phyloP scores from a whole-genome alignment of 345 rosid species.

The Sisymbrium altissimum region DNA sequence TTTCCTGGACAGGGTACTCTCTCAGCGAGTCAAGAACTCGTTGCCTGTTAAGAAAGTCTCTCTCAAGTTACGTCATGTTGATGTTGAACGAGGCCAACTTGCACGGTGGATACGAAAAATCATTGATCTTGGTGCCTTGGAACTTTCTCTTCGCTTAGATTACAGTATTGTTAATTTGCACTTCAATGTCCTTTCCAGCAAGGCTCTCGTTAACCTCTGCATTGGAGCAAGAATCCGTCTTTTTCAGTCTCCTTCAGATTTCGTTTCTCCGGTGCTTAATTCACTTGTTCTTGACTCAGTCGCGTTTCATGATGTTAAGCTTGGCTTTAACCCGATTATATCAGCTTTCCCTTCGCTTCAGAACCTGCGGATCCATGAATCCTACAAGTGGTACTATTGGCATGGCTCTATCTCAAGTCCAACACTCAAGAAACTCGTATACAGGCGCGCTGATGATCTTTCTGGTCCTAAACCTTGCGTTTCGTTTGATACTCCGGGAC shows the following conservation, averaged over 20 bases:
- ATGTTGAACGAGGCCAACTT: neutral
- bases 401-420: conserved; percentile 7
- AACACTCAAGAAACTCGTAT: neutral
- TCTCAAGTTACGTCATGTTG: neutral
- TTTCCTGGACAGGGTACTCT: conserved; percentile 13
- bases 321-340: neutral
- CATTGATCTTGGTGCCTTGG: neutral
- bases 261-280: neutral
- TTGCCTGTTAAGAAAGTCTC: conserved; percentile 2
- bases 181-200: neutral
- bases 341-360: conserved; percentile 16
- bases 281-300: conserved; percentile 25
- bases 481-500: conserved; percentile 19
- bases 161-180: neutral
- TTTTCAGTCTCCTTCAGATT: neutral
- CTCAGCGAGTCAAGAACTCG: neutral
- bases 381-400: conserved; percentile 4
- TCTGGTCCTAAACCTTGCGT: conserved; percentile 19
- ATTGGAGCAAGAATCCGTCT: conserved; percentile 10
- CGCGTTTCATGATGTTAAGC: neutral
- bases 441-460: neutral
- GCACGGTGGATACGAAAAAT: conserved; percentile 1
- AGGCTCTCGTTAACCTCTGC: conserved; percentile 6
- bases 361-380: conserved; percentile 4
- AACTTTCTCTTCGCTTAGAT: neutral